Evolutionary conservation across 2,329 filamentous ascomycete genomes (phyloP), one percentile per base, ranked within the genome.

Genomic region (Plenodomus lindquistii): DNA sequence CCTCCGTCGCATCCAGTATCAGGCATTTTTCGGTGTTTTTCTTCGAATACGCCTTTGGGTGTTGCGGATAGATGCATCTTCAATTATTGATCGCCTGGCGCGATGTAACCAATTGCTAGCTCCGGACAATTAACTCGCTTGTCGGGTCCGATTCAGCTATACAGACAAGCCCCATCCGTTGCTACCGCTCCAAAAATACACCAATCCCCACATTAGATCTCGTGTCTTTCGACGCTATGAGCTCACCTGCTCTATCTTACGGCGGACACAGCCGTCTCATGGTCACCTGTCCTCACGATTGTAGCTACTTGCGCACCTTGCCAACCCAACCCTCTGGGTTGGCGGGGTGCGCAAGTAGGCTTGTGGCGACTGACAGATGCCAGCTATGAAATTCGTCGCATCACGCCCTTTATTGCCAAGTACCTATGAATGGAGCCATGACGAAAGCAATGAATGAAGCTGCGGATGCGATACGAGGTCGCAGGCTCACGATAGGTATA

Each of bases 111-210:
- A 43, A 55, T 52, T 51, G 44, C 51, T 62, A 62, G 59, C 54
- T 44, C 59, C 63, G 63, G 66, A 44, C 44, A 47, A 52, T 65
- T 60, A 52, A 49, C 45, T 67, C 60, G 60, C 57, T 58, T 64
- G 49, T 37, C 37, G 41, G 41, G 35, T 50, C 45, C 29, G 48
- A 49, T 55, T 41, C 40, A 42, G 50, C 49, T 47, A 49, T 47
- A 49, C 31, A 55, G 44, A 46, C 50, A 47, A 38, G 52, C 55
- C 57, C 37, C 46, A 51, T 55, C 62, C 60, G 58, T 52, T 57
- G 50, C 54, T 43, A 47, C 24, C 45, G 36, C 59, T 47, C 66
- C 60, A 70, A 70, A 70, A 70, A 70, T 70, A 71, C 38, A 44
- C 11, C 34, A 38, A 39, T 54, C 56, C 58, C 63, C 62, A 60